Conservation (phyloP, 2,329 filamentous ascomycete genomes). For the Alternaria longipes region DNA sequence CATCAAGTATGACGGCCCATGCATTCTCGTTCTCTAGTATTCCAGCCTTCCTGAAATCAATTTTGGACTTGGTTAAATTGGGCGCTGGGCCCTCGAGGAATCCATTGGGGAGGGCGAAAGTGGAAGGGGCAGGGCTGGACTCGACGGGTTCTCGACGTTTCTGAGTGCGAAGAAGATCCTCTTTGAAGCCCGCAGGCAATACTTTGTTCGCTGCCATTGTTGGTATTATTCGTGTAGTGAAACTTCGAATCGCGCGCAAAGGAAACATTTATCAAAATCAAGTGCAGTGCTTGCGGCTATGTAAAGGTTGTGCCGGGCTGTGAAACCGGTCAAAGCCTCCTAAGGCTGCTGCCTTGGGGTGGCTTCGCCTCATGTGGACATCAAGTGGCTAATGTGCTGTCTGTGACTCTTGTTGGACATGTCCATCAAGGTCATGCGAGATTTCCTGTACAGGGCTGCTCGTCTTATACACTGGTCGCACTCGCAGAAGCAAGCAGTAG, state of each 20-base stretch:
- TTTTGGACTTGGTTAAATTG: conserved; percentile 57
- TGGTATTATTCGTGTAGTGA: neutral
- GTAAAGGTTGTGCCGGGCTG: conserved; percentile 1
- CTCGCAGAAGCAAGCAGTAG: conserved; percentile 1
- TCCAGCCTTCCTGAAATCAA: conserved; percentile 62
- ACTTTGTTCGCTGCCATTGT: conserved; percentile 4
- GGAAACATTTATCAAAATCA: neutral
- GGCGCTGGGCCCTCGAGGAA: conserved; percentile 60
- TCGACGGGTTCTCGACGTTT: neutral
- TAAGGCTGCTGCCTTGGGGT: conserved; percentile 14
- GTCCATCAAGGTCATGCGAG: neutral
- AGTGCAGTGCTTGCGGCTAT: neutral
- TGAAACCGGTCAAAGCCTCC: neutral
- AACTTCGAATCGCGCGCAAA: neutral
- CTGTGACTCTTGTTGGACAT: neutral
- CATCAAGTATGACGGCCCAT: conserved; percentile 71
- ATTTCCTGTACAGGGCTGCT: neutral
- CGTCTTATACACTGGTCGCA: neutral
- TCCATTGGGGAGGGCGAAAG: conserved; percentile 54
- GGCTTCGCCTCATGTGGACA: neutral
- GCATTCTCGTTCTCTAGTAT: conserved; percentile 63
- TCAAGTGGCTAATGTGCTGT: neutral
- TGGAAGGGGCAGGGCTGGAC: conserved; percentile 10
- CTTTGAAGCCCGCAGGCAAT: neutral
- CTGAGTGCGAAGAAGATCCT: conserved; percentile 1